Base-by-base conservation (phyloP, 805 yeast genomes). In the Lachancea kluyveri region DNA sequence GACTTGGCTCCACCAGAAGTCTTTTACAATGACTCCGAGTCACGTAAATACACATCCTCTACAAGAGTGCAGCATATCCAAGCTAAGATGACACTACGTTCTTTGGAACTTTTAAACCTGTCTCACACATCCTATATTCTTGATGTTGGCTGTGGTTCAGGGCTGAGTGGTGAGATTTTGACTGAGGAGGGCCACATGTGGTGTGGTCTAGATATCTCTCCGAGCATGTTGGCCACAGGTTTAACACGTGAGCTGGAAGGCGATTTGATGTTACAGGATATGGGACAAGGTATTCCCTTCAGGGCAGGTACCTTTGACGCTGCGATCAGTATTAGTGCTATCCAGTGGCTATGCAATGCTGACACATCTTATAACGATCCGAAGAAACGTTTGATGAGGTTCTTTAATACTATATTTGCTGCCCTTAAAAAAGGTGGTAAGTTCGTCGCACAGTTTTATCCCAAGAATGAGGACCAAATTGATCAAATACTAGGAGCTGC, bases 11-110 rank as follows among this genome's bases (percentile, higher is more conserved):
- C 97, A 17, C 96, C 97, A 24, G 97, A 88, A 63, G 72, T 88
- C 39, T 92, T 90, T 55, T 92, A 92, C 58, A 82, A 87, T 67
- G 96, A 88, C 34, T 60, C 75, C 2, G 98, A 92, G 59, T 83
- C 97, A 0, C 67, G 69, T 42, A 92, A 92, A 52, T 92, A 92
- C 59, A 92, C 97, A 0, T 69, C 81, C 3, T 84, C 95, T 4
- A 82, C 96, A 4, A 92, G 98, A 69, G 96, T 92, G 30, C 98
- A 92, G 64, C 96, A 88, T 54, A 92, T 92, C 50, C 98, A 92
- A 60, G 97, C 97, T 2, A 83, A 85, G 55, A 92, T 92, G 98
- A 87, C 98, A 0, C 68, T 90, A 26, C 70, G 98, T 47, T 95
- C 97, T 0, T 64, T 92, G 28, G 98, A 92, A 48, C 65, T 92